These are phyloP conservation scores for Russula sp. DNA, from an alignment of 768 basidiomycete genomes.

Conservation along the genomic window DNA sequence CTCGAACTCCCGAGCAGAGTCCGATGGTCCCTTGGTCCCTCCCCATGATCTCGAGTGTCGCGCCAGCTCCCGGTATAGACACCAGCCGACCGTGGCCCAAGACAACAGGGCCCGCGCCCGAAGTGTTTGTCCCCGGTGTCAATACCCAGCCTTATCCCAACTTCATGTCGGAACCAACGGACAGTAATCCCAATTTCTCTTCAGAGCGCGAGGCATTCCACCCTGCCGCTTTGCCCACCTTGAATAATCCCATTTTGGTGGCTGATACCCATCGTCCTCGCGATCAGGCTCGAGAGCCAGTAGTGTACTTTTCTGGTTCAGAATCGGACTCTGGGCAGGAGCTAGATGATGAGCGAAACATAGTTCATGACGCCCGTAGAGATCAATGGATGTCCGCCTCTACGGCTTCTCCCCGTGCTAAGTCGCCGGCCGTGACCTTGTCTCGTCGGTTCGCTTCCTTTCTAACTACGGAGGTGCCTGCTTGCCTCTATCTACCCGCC, in stretches of 20 bases:
- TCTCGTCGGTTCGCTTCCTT: conserved; percentile 17
- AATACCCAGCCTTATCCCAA: conserved; percentile 1
- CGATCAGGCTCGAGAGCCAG: conserved; percentile 4
- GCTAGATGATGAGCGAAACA: conserved; percentile 11
- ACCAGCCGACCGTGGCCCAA: conserved; percentile 8
- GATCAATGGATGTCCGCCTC: conserved; percentile 8
- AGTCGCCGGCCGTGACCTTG: not conserved
- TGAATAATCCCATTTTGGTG: conserved; percentile 3
- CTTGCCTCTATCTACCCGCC: not conserved
- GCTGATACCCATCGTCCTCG: conserved; percentile 2
- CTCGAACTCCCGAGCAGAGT: conserved; percentile 3
- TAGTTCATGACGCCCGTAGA: conserved; percentile 2
- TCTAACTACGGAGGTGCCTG: conserved; percentile 13
- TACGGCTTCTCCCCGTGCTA: conserved; percentile 6
- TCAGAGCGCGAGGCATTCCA: conserved; percentile 4
- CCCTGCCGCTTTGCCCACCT: not conserved
- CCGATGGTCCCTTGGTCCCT: conserved; percentile 4
- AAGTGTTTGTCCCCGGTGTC: conserved; percentile 5
- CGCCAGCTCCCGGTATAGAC: not conserved
- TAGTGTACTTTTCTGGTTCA: conserved; percentile 13
- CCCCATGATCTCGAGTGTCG: not conserved
- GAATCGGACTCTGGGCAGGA: conserved; percentile 18
- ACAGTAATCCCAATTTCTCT: not conserved
- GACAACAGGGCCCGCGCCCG: not conserved
- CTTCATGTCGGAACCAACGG: not conserved